These are phyloP conservation scores for Leccinum subgranulosum DNA, from an alignment of 768 basidiomycete genomes.

Conservation along the genomic window DNA sequence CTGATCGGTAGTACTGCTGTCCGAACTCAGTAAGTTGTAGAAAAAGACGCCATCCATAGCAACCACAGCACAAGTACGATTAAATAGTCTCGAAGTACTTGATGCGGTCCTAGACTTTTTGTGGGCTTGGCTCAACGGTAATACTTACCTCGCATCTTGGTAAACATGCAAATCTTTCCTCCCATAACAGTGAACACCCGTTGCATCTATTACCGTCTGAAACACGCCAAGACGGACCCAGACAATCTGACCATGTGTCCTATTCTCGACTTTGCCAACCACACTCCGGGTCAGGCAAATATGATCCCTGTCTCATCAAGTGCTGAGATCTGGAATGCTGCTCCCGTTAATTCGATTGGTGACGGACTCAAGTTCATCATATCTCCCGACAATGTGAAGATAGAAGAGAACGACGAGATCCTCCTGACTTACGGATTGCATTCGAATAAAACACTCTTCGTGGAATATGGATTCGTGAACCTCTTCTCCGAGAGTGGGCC, in stretches of 20 bases:
- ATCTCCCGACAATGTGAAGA: conserved; percentile 41
- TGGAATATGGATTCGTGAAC: conserved; percentile 89
- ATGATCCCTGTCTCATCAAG: conserved; percentile 42
- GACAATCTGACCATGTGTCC: conserved; percentile 89
- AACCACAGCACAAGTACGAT: neutral
- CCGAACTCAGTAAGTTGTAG: conserved; percentile 1
- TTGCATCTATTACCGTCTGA: conserved; percentile 72
- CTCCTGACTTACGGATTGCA: conserved; percentile 80
- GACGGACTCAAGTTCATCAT: conserved; percentile 50
- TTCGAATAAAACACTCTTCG: conserved; percentile 70
- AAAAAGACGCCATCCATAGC: conserved; percentile 4
- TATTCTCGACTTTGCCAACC: conserved; percentile 89
- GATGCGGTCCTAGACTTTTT: conserved; percentile 45
- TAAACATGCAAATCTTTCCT: conserved; percentile 4
- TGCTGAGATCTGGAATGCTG: conserved; percentile 36
- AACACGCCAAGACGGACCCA: conserved; percentile 44
- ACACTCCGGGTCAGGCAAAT: conserved; percentile 42
- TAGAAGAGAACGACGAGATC: conserved; percentile 60
- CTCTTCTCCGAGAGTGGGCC: conserved; percentile 25
- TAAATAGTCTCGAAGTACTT: conserved; percentile 1
- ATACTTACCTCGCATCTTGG: conserved; percentile 3
- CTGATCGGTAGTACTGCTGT: neutral
- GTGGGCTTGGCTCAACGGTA: conserved; percentile 94
- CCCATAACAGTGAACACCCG: conserved; percentile 78
- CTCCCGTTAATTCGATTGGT: conserved; percentile 34